Conservation (phyloP, 805 yeast genomes). For the Kluyveromyces lactis region DNA sequence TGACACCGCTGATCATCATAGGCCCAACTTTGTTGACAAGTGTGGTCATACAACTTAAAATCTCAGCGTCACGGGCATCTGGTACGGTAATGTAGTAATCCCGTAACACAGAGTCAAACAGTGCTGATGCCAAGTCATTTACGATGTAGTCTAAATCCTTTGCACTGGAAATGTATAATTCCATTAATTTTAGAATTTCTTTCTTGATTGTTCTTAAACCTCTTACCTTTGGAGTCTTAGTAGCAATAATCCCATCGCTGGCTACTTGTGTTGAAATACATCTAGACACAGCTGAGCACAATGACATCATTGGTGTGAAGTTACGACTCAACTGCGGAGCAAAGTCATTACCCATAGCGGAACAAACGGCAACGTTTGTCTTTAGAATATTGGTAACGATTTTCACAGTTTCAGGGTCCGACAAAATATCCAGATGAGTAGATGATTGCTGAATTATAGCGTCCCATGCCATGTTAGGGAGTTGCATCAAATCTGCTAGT, state of each 20-base stretch:
- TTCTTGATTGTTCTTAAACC: constrained; percentile 94
- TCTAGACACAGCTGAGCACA: constrained; percentile 80
- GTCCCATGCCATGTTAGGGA: constrained; percentile 93
- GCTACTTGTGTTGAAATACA: constrained; percentile 79
- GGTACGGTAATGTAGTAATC: constrained; percentile 87
- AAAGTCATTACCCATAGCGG: constrained; percentile 89
- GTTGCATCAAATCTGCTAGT: constrained; percentile 69
- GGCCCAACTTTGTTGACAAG: constrained; percentile 82
- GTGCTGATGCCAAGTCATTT: constrained; percentile 70
- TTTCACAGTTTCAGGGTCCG: constrained; percentile 78
- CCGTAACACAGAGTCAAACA: constrained; percentile 75
- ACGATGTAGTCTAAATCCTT: constrained; percentile 81
- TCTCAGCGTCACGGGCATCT: constrained; percentile 97
- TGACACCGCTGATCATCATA: constrained; percentile 82
- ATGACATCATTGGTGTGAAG: constrained; percentile 80
- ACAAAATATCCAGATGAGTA: constrained; percentile 70
- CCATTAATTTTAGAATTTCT: constrained; percentile 82
- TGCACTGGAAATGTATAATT: constrained; percentile 80
- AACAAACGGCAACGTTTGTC: constrained; percentile 91
- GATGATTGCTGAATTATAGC: constrained; percentile 81
- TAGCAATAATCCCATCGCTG: constrained; percentile 75
- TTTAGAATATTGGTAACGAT: constrained; percentile 89
- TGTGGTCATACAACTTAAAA: constrained; percentile 87
- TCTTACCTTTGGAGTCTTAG: constrained; percentile 91
- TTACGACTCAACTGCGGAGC: constrained; percentile 80